Percentiles rank a stretch among this genome's conserved stretches.
These are phyloP conservation scores for Ballota nigra DNA, from an alignment of 257 asterid species.

Conservation along the genomic window DNA sequence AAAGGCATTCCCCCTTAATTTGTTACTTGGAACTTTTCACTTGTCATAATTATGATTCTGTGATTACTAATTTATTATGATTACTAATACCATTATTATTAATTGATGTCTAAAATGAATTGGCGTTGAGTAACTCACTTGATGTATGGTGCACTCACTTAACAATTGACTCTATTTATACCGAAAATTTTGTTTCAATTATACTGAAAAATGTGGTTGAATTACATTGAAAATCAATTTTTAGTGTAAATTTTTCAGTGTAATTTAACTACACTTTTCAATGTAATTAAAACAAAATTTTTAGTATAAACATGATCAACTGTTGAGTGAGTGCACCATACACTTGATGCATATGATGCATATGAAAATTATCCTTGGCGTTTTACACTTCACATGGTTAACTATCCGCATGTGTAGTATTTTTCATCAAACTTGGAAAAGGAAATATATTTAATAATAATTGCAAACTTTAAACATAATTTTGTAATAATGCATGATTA, in stretches of 20 bases:
- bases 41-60: constrained; percentile 13
- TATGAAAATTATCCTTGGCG: too few species aligned
- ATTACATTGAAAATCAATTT: too few species aligned
- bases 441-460: neutral
- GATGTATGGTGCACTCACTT: too few species aligned
- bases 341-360: too few species aligned
- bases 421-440: neutral
- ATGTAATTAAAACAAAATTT: too few species aligned
- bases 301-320: too few species aligned
- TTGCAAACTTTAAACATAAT: neutral
- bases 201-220: too few species aligned
- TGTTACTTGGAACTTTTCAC: constrained; percentile 22
- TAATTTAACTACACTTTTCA: too few species aligned
- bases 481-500: neutral
- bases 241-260: too few species aligned
- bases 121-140: neutral
- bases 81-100: neutral
- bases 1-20: neutral
- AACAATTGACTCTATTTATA: too few species aligned
- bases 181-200: too few species aligned
- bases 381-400: neutral
- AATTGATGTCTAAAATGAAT: neutral
- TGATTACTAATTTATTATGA: neutral
- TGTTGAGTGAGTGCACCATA: too few species aligned
- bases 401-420: neutral